Conservation (phyloP, 768 basidiomycete genomes). For the Russula emetica region DNA sequence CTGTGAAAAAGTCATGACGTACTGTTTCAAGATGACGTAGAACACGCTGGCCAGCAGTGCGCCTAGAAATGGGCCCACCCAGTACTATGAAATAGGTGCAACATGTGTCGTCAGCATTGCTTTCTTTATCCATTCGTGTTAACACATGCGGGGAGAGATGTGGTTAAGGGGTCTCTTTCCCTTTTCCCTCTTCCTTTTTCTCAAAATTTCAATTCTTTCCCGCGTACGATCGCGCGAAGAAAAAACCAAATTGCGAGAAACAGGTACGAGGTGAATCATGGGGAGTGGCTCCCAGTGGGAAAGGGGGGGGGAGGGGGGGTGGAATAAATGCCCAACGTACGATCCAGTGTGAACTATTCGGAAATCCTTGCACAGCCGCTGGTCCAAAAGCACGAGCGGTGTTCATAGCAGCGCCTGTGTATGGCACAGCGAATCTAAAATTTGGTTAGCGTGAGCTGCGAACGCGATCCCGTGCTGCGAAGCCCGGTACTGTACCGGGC, state of each 20-base stretch:
- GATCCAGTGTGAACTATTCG: constrained; percentile 53
- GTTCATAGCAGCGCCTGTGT: constrained; percentile 66
- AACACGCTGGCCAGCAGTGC: constrained; percentile 54
- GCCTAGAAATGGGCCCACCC: constrained; percentile 68
- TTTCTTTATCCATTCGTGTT: not conserved
- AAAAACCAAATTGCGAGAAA: not conserved
- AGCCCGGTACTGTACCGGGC: not conserved
- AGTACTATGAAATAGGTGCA: constrained; percentile 43
- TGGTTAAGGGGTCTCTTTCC: constrained; percentile 3
- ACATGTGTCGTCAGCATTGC: constrained; percentile 15
- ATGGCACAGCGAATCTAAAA: constrained; percentile 54
- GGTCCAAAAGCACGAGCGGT: constrained; percentile 68
- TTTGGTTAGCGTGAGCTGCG: not conserved
- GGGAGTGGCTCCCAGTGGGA: no score
- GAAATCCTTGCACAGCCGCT: constrained; percentile 60
- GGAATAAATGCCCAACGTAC: constrained; percentile 39
- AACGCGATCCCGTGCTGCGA: not conserved
- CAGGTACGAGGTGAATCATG: not conserved
- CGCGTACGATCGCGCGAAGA: not conserved
- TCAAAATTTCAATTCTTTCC: not conserved
- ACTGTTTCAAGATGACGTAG: constrained; percentile 55
- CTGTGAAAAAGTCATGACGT: constrained; percentile 25
- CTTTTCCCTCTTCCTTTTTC: no score
- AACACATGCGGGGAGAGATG: constrained; percentile 1
- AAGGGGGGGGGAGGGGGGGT: not conserved